A percentile compares a stretch with the other conserved stretches of the same genome.
Evolutionary conservation across 306 rosid genomes (phyloP).

Genomic region (Vigna nakashimae): DNA sequence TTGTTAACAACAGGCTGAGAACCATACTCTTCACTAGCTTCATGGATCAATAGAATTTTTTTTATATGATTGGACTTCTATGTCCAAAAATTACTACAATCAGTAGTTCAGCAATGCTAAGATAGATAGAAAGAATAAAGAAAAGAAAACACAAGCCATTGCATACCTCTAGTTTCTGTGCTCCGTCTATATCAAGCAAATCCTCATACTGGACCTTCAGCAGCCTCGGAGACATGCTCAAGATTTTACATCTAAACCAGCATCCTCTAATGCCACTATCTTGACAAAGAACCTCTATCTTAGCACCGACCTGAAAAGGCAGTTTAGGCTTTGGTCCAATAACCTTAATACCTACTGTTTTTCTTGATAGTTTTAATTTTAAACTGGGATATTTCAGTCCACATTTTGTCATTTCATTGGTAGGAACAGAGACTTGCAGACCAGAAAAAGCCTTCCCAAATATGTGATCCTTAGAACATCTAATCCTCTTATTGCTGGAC

Average conservation of each 20-base stretch:
- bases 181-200: slow-evolving; percentile 62
- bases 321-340: slow-evolving; percentile 45
- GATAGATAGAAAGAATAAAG: not conserved
- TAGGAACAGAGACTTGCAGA: slow-evolving; percentile 40
- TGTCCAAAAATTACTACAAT: slow-evolving; percentile 26
- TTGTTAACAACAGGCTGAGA: slow-evolving; percentile 39
- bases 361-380: slow-evolving; percentile 64
- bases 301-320: slow-evolving; percentile 61
- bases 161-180: slow-evolving; percentile 66
- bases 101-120: not conserved
- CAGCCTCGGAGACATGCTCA: slow-evolving; percentile 55
- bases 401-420: slow-evolving; percentile 44
- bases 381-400: slow-evolving; percentile 62
- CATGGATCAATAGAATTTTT: slow-evolving; percentile 14
- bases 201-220: slow-evolving; percentile 76
- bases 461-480: slow-evolving; percentile 50
- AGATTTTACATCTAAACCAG: slow-evolving; percentile 85
- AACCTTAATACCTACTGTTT: slow-evolving; percentile 52
- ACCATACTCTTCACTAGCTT: slow-evolving; percentile 35
- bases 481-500: slow-evolving; percentile 54
- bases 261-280: slow-evolving; percentile 92
- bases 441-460: slow-evolving; percentile 51
- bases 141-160: slow-evolving; percentile 25
- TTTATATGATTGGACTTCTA: slow-evolving; percentile 12
- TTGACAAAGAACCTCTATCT: slow-evolving; percentile 76